These are phyloP conservation scores for Yamadazyma sp. DNA, from an alignment of 805 yeast species.

Conservation along the genomic window DNA sequence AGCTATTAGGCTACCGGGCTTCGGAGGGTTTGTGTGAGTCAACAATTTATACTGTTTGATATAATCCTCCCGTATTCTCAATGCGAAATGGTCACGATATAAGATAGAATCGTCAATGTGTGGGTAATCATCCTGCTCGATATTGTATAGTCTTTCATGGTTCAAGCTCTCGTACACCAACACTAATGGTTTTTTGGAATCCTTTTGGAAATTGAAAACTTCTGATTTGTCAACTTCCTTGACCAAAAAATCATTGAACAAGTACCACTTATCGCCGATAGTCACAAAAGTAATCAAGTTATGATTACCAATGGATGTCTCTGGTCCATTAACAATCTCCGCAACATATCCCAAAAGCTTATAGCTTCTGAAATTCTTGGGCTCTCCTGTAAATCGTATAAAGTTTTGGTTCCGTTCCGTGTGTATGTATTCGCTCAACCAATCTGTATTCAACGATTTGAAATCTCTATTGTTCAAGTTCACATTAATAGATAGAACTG, in stretches of 20 bases:
- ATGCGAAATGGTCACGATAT: constrained; percentile 73
- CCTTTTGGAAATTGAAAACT: constrained; percentile 64
- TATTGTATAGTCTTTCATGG: constrained; percentile 38
- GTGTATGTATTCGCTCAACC: constrained; percentile 13
- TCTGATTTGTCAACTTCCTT: constrained; percentile 71
- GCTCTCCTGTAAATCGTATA: constrained; percentile 8
- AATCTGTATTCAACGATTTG: constrained; percentile 14
- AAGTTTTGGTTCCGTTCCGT: constrained; percentile 4
- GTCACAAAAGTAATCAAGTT: constrained; percentile 62
- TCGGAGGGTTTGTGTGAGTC: constrained; percentile 68
- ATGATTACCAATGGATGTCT: constrained; percentile 41
- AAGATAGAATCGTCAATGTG: constrained; percentile 60
- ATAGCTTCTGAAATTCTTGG: constrained; percentile 42
- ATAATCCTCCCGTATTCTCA: constrained; percentile 58
- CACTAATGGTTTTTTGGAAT: constrained; percentile 85
- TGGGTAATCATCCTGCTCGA: constrained; percentile 25
- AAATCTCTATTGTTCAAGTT: constrained; percentile 56
- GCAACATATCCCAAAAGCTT: constrained; percentile 71
- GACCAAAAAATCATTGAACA: constrained; percentile 91
- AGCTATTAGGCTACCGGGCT: constrained; percentile 76
- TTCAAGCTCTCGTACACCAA: constrained; percentile 56
- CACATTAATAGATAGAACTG: constrained; percentile 61
- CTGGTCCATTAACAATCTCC: constrained; percentile 52
- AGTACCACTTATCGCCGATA: constrained; percentile 62
- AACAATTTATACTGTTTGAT: constrained; percentile 67